phyloP scores from a whole-genome alignment of 1,284 basidiomycete species.

The Leucoagaricus sp. region DNA sequence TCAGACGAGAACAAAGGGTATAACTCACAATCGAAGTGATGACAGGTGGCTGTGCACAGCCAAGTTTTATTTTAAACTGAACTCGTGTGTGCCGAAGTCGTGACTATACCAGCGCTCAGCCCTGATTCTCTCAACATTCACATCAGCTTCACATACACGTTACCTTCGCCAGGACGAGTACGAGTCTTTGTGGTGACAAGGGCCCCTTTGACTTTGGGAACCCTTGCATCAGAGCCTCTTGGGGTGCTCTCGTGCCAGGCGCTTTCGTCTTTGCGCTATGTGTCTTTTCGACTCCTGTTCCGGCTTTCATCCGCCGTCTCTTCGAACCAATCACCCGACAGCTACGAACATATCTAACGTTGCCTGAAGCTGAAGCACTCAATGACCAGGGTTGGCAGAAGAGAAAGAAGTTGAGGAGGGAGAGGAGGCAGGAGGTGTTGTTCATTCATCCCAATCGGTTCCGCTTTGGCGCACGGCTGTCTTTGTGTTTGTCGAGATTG shows the following conservation, averaged over 20 bases:
- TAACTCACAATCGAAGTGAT: neutral
- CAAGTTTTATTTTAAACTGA: neutral
- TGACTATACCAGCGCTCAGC: too few species aligned
- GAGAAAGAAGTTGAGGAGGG: conserved; percentile 24
- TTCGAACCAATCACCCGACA: conserved; percentile 33
- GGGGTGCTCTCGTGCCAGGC: conserved; percentile 55
- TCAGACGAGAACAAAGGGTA: neutral
- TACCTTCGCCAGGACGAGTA: conserved; percentile 16
- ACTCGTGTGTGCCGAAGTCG: too few species aligned
- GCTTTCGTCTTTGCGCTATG: conserved; percentile 47
- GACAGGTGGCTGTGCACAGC: neutral
- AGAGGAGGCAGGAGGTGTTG: conserved; percentile 24
- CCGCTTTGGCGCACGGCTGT: conserved; percentile 59
- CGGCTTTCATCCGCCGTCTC: conserved; percentile 36
- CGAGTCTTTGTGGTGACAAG: conserved; percentile 32
- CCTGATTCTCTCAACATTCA: neutral
- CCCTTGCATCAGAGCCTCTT: conserved; percentile 56
- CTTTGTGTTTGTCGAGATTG: conserved; percentile 50
- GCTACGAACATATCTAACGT: conserved; percentile 52
- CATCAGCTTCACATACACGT: neutral
- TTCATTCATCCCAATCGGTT: conserved; percentile 27
- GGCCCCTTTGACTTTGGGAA: conserved; percentile 46
- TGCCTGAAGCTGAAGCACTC: conserved; percentile 61
- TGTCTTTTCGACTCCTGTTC: conserved; percentile 39
- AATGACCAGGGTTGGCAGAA: conserved; percentile 22